These are phyloP conservation scores for Plasmopara muralis DNA, from an alignment of 352 stramenopile genomes.

Conservation along the genomic window DNA sequence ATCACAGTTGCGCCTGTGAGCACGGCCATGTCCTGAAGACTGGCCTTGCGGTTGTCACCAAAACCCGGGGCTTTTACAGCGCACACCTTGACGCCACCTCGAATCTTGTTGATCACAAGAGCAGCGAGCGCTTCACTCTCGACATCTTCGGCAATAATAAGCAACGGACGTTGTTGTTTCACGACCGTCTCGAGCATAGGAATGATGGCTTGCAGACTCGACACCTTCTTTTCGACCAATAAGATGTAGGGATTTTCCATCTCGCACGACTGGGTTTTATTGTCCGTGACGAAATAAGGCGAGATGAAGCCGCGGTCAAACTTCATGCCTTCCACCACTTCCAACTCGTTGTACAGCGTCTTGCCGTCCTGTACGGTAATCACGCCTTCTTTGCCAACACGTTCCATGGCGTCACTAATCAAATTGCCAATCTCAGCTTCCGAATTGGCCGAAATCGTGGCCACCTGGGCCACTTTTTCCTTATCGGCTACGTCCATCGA, in stretches of 20 bases:
- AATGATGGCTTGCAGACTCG: conserved; percentile 93
- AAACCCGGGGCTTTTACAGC: conserved; percentile 99
- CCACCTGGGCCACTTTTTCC: conserved; percentile 98
- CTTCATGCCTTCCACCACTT: conserved; percentile 99
- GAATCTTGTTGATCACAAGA: conserved; percentile 99
- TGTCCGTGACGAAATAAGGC: conserved; percentile 99
- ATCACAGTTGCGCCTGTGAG: conserved; percentile 97
- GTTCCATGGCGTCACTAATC: conserved; percentile 99
- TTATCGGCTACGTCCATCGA: conserved; percentile 97
- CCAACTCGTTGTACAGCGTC: conserved; percentile 98
- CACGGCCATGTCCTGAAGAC: conserved; percentile 98
- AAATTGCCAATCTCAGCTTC: conserved; percentile 97
- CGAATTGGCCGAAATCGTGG: conserved; percentile 99
- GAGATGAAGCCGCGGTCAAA: conserved; percentile 99
- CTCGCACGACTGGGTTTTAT: conserved; percentile 98
- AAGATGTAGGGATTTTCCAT: conserved; percentile 99
- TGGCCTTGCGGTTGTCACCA: conserved; percentile 99
- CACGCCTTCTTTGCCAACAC: conserved; percentile 98
- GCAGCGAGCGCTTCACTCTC: conserved; percentile 98
- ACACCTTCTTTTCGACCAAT: conserved; percentile 99
- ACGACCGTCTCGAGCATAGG: conserved; percentile 97
- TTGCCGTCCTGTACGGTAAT: conserved; percentile 99
- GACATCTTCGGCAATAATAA: conserved; percentile 99
- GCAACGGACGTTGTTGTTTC: conserved; percentile 93
- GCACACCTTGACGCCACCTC: conserved; percentile 98